These are phyloP conservation scores for Isatis lusitanica DNA, from an alignment of 441 rosid species.

Conservation along the genomic window DNA sequence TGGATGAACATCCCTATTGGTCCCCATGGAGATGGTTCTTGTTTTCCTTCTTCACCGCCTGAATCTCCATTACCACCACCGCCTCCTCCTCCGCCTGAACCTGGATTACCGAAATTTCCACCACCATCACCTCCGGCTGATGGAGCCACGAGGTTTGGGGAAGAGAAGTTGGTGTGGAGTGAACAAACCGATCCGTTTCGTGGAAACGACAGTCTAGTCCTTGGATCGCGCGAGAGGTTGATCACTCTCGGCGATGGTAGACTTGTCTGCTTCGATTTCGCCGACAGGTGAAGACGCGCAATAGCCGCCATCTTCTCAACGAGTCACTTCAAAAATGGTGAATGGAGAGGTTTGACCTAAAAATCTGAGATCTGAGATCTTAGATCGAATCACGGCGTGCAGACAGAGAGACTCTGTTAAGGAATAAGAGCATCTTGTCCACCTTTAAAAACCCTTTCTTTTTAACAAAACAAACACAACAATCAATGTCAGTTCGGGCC, in stretches of 20 bases:
- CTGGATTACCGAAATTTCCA: slow-evolving; percentile 30
- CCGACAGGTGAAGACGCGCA: slow-evolving; percentile 44
- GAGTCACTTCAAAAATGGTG: background rate
- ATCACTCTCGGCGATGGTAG: slow-evolving; percentile 15
- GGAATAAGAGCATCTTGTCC: slow-evolving; percentile 6
- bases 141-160: slow-evolving; percentile 5
- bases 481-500: background rate
- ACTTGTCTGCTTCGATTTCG: slow-evolving; percentile 36
- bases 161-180: slow-evolving; percentile 22
- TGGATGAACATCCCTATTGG: slow-evolving; percentile 51
- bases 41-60: slow-evolving; percentile 29
- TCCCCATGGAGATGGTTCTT: slow-evolving; percentile 38
- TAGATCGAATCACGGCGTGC: slow-evolving; percentile 9
- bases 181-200: slow-evolving; percentile 39
- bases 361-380: slow-evolving; percentile 22
- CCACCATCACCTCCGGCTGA: slow-evolving; percentile 26
- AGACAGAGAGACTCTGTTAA: background rate
- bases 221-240: slow-evolving; percentile 30
- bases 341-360: background rate
- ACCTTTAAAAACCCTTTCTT: slow-evolving; percentile 11
- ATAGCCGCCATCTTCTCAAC: slow-evolving; percentile 45
- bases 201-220: slow-evolving; percentile 35
- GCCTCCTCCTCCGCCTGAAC: slow-evolving; percentile 31
- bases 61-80: slow-evolving; percentile 38
- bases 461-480: background rate